These are phyloP conservation scores for Colletotrichum siamense DNA, from an alignment of 2,329 filamentous ascomycete species.

Conservation along the genomic window DNA sequence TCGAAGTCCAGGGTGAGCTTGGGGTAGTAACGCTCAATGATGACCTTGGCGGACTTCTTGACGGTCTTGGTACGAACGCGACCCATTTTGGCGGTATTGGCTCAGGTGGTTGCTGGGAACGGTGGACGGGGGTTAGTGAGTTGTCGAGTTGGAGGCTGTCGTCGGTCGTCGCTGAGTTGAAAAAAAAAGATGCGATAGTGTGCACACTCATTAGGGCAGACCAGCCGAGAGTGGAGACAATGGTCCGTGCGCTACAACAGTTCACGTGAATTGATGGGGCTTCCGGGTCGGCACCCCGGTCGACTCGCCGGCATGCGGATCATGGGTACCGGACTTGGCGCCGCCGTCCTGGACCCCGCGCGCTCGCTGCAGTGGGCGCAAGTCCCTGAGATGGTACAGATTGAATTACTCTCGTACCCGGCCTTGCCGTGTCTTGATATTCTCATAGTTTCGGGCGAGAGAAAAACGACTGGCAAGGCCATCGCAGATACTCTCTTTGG, in stretches of 20 bases:
- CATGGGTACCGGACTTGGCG: not conserved
- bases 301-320: not conserved
- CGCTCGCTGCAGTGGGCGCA: not conserved
- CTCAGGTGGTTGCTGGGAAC: conserved; percentile 33
- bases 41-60: conserved; percentile 93
- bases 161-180: conserved; percentile 26
- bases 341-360: not conserved
- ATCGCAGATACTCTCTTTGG: not conserved
- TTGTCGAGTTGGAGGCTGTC: conserved; percentile 56
- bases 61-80: conserved; percentile 74
- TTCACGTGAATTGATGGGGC: not conserved
- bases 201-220: conserved; percentile 3
- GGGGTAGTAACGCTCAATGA: conserved; percentile 98
- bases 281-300: not conserved
- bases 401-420: not conserved
- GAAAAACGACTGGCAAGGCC: not conserved
- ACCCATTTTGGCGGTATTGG: conserved; percentile 69
- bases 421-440: not conserved
- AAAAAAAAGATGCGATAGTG: not conserved
- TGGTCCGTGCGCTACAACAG: not conserved
- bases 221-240: not conserved
- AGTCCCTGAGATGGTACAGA: not conserved
- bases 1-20: conserved; percentile 99
- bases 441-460: not conserved
- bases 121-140: conserved; percentile 36